Evolutionary conservation across 2,329 filamentous ascomycete genomes (phyloP), one percentile per base, ranked within the genome.

Genomic region (Graphilbum ipis-grandicollis): DNA sequence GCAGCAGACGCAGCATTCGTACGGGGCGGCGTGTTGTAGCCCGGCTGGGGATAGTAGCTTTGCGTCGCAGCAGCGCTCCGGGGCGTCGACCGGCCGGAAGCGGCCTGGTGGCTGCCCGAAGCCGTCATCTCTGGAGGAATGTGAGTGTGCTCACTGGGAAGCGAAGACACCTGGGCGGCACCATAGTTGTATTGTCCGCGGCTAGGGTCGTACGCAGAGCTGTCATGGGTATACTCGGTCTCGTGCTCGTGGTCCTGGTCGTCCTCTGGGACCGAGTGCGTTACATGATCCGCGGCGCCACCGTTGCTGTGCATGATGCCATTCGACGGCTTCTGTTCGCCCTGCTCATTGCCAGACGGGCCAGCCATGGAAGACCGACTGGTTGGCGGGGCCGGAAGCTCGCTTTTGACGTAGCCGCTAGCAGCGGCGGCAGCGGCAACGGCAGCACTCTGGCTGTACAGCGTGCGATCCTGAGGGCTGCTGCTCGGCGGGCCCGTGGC

Each of bases 191-290:
- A 93, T 12, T 78, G 42, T 6, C 65, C 66, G 40, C 84, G 79
- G 54, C 68, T 79, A 32, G 71, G 61, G 50, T 79, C 78, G 54
- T 92, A 92, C 30, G 72, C 65, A 40, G 71, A 74, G 52, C 75
- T 80, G 51, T 82, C 77, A 50, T 93, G 85, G 18, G 86, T 85
- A 58, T 93, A 94, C 57, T 93, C 85, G 21, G 75, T 65, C 48
- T 82, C 76, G 43, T 82, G 73, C 44, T 88, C 78, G 42, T 80
- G 69, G 15, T 75, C 77, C 36, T 79, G 75, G 23, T 81, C 77
- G 36, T 79, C 75, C 25, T 81, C 78, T 18, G 63, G 65, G 9
- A 62, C 57, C 33, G 58, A 54, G 47, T 71, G 66, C 38, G 60
- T 52, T 40, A 69, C 66, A 43, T 65, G 65, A 26, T 71, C 68